Evolutionary conservation across 2,329 filamentous ascomycete species (phyloP), one percentile per base, ranked within the genome.

Genomic region (Nakataea oryzae): DNA sequence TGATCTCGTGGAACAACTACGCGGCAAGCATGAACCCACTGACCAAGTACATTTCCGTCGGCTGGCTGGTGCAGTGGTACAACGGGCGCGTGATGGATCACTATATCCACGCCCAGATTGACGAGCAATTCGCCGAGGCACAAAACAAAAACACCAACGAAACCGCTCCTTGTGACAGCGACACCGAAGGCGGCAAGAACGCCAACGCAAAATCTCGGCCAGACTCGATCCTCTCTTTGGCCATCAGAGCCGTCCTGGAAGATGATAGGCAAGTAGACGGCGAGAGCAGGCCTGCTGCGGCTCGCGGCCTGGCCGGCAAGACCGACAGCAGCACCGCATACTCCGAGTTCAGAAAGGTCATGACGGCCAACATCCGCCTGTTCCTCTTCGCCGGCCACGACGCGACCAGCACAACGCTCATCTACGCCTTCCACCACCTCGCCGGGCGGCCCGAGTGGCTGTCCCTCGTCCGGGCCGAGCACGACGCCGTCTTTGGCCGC

Each of bases 401-500:
- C 65, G 74, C 75, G 1, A 75, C 75, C 0, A 69, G 71, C 7
- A 69, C 69, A 17, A 69, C 69, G 7, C 70, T 76, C 59, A 67
- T 68, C 17, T 70, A 67, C 47, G 65, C 69, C 61, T 69, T 69
- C 63, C 70, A 72, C 61, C 61, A 68, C 30, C 68, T 74, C 56
- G 68, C 65, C 66, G 65, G 66, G 21, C 67, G 74, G 58, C 72
- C 73, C 1, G 64, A 66, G 11, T 66, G 70, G 12, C 64, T 74
- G 2, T 65, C 66, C 13, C 65, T 65, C 13, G 61, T 75, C 26
- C 69, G 71, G 13, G 69, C 68, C 30, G 83, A 86, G 67, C 80
- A 82, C 65, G 78, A 82, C 65, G 69, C 72, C 1, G 74, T 85
- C 14, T 80, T 85, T 58, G 62, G 63, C 24, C 30, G 47, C 5